Conservation (phyloP, 306 rosid species). For the Cicer judaicum region DNA sequence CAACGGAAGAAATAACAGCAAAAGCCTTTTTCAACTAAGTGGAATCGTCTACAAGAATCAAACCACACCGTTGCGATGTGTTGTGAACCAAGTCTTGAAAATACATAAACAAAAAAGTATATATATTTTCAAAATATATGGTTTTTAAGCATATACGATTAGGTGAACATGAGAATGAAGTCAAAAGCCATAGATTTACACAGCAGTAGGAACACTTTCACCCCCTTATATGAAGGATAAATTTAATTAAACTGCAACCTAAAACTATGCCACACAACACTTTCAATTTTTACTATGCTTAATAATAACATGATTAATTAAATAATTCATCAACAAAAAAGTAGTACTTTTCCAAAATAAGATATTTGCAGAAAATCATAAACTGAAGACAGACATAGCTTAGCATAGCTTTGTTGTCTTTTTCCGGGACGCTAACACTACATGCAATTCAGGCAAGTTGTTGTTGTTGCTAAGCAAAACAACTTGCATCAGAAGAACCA, state of each 20-base stretch:
- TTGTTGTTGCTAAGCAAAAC: not conserved
- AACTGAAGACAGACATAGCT: not conserved
- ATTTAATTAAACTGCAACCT: not conserved
- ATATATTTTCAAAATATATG: not conserved
- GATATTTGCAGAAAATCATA: conserved; percentile 23
- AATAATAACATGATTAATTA: not conserved
- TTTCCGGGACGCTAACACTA: not conserved
- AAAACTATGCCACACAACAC: conserved; percentile 6
- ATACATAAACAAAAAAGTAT: not conserved
- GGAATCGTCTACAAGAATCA: not conserved
- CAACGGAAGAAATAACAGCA: not conserved
- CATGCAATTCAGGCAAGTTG: not conserved
- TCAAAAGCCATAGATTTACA: not conserved
- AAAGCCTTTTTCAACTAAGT: not conserved
- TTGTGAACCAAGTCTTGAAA: not conserved
- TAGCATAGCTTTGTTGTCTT: not conserved
- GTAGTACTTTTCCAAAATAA: not conserved
- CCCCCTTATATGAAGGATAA: not conserved
- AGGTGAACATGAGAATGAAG: conserved; percentile 2
- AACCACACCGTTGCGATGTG: not conserved
- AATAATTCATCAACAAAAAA: conserved; percentile 6
- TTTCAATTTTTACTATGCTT: not conserved
- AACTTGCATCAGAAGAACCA: not conserved
- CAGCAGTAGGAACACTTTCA: not conserved
- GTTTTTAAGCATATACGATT: not conserved